These are phyloP conservation scores for Cryptomeria japonica DNA, from an alignment of 75 land plant species.

Conservation along the genomic window DNA sequence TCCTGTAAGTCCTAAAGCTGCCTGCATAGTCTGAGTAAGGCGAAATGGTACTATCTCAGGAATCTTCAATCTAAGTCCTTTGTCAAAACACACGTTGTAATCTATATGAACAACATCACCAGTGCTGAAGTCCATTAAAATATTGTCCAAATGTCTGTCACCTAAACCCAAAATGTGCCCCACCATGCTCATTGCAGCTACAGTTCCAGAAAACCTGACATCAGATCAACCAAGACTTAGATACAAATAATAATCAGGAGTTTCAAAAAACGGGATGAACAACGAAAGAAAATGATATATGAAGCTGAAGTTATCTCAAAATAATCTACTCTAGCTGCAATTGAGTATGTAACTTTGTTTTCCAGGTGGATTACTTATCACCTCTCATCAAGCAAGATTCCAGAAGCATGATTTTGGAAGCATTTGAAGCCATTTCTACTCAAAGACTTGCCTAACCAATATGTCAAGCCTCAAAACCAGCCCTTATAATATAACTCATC, in stretches of 20 bases:
- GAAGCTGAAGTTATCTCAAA: constrained; percentile 15
- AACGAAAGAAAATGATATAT: constrained; percentile 14
- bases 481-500: too few species aligned
- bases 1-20: constrained; percentile 92
- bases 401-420: background rate
- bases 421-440: background rate
- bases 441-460: too few species aligned
- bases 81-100: constrained; percentile 99
- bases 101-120: constrained; percentile 99
- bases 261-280: background rate
- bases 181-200: constrained; percentile 97
- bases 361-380: background rate
- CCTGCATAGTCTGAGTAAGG: constrained; percentile 90
- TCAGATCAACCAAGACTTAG: background rate
- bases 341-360: background rate
- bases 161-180: constrained; percentile 96
- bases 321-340: background rate
- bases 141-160: constrained; percentile 97
- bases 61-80: constrained; percentile 91
- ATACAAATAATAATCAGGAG: background rate
- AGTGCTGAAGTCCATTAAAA: constrained; percentile 82
- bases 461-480: too few species aligned
- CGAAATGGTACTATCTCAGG: constrained; percentile 99
- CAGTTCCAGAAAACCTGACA: constrained; percentile 87
- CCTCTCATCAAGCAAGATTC: background rate